These are phyloP conservation scores for Sporormia fimetaria DNA, from an alignment of 495 filamentous ascomycete species.

Conservation along the genomic window DNA sequence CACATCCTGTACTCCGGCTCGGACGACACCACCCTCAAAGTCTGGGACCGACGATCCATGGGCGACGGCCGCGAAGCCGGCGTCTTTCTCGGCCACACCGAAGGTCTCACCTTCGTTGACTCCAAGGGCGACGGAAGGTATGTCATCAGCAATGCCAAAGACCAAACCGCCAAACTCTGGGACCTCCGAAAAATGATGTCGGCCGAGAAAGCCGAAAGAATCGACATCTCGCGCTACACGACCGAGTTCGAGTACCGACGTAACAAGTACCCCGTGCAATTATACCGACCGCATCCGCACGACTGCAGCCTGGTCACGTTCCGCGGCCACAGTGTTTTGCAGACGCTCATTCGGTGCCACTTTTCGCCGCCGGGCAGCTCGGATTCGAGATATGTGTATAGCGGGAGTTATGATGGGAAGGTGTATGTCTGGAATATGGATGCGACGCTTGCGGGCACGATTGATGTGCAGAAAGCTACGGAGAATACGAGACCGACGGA, in stretches of 20 bases:
- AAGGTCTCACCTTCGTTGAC: conserved; percentile 91
- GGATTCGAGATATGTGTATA: conserved; percentile 86
- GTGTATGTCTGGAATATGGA: conserved; percentile 93
- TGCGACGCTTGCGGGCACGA: conserved; percentile 66
- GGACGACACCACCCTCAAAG: conserved; percentile 86
- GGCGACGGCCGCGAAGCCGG: conserved; percentile 78
- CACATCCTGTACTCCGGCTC: conserved; percentile 96
- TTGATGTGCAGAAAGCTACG: conserved; percentile 67
- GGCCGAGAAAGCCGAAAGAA: conserved; percentile 47
- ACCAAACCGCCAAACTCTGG: conserved; percentile 97
- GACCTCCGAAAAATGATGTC: conserved; percentile 78
- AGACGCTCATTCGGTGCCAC: conserved; percentile 88
- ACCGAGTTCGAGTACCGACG: conserved; percentile 82
- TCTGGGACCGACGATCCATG: conserved; percentile 92
- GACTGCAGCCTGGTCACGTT: conserved; percentile 93
- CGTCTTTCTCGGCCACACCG: conserved; percentile 86
- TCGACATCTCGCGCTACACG: conserved; percentile 44
- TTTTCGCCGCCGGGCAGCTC: conserved; percentile 86
- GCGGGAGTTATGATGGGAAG: conserved; percentile 74
- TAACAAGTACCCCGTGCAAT: conserved; percentile 53
- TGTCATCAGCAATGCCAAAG: conserved; percentile 86
- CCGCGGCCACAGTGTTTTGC: conserved; percentile 74
- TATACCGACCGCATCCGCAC: conserved; percentile 64
- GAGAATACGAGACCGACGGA: conserved; percentile 45
- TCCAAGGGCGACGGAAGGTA: conserved; percentile 94